phyloP scores from a whole-genome alignment of 2,329 filamentous ascomycete species.

The Myriangium duriaei region DNA sequence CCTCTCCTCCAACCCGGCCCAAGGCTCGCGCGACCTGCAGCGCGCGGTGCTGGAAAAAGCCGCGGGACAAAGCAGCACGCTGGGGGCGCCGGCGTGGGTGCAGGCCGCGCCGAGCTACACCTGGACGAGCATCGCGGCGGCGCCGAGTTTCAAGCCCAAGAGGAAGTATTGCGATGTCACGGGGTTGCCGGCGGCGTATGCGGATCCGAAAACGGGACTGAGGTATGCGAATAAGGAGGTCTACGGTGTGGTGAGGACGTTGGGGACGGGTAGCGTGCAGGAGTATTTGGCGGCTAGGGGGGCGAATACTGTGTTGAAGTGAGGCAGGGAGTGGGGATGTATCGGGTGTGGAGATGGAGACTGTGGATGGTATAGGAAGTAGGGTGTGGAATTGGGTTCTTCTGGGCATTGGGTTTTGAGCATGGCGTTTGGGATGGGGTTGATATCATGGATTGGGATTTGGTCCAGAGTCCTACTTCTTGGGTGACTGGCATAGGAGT shows the following conservation, averaged over 20 bases:
- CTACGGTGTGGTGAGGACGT: slow-evolving; percentile 65
- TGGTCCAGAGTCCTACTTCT: too few relatives aligned
- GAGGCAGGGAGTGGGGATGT: too few relatives aligned
- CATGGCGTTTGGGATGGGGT: too few relatives aligned
- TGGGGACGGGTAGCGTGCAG: slow-evolving; percentile 75
- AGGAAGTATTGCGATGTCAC: slow-evolving; percentile 95
- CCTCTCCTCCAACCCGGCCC: slow-evolving; percentile 72
- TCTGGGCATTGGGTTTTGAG: too few relatives aligned
- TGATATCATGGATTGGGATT: too few relatives aligned
- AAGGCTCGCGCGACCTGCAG: slow-evolving; percentile 74
- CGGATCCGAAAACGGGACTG: slow-evolving; percentile 87
- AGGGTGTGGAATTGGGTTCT: too few relatives aligned
- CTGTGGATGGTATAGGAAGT: too few relatives aligned
- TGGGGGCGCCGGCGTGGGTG: slow-evolving; percentile 14
- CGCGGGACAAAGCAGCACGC: slow-evolving; percentile 16
- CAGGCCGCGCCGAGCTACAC: slow-evolving; percentile 53
- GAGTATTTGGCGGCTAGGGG: slow-evolving; percentile 80
- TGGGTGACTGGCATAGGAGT: too few relatives aligned
- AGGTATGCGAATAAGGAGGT: slow-evolving; percentile 90
- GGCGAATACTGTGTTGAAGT: slow-evolving; percentile 89
- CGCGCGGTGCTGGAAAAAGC: slow-evolving; percentile 83
- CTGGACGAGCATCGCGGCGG: slow-evolving; percentile 93
- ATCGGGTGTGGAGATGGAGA: too few relatives aligned
- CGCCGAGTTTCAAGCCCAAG: slow-evolving; percentile 66
- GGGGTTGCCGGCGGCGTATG: slow-evolving; percentile 78